Conservation (phyloP, 2,329 filamentous ascomycete species). For the Fusarium xylarioides region DNA sequence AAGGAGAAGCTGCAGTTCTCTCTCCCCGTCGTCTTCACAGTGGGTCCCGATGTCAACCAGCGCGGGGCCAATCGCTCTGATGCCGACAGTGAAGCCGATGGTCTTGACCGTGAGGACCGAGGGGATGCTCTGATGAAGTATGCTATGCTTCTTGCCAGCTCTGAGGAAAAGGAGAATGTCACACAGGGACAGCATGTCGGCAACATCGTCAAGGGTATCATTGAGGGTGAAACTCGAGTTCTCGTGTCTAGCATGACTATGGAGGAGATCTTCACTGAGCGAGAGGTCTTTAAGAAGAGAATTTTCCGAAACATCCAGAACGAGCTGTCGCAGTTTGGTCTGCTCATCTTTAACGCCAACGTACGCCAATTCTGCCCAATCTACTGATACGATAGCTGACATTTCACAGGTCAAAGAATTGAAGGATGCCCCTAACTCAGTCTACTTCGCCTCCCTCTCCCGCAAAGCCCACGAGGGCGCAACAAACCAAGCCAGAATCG, state of each 20-base stretch:
- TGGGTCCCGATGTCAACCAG: slow-evolving; percentile 78
- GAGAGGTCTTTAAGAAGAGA: slow-evolving; percentile 79
- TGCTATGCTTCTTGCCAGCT: slow-evolving; percentile 80
- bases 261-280: slow-evolving; percentile 86
- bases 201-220: slow-evolving; percentile 89
- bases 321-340: slow-evolving; percentile 82
- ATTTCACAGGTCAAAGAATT: slow-evolving; percentile 73
- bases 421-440: slow-evolving; percentile 81
- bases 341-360: slow-evolving; percentile 77
- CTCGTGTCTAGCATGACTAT: slow-evolving; percentile 91
- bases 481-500: slow-evolving; percentile 77
- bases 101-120: slow-evolving; percentile 56
- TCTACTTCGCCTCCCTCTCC: slow-evolving; percentile 83
- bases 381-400: neutral
- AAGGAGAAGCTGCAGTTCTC: slow-evolving; percentile 86
- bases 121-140: slow-evolving; percentile 80
- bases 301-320: slow-evolving; percentile 80
- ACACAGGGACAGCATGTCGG: slow-evolving; percentile 70
- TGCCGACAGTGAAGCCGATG: slow-evolving; percentile 18
- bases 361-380: slow-evolving; percentile 36
- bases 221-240: slow-evolving; percentile 86
- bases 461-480: slow-evolving; percentile 88
- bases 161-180: slow-evolving; percentile 52
- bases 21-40: slow-evolving; percentile 85
- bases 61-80: slow-evolving; percentile 54